Percentiles rank a stretch among this genome's conserved stretches.
phyloP scores from a whole-genome alignment of 305 asterid species.

The Fraxinus ornus region DNA sequence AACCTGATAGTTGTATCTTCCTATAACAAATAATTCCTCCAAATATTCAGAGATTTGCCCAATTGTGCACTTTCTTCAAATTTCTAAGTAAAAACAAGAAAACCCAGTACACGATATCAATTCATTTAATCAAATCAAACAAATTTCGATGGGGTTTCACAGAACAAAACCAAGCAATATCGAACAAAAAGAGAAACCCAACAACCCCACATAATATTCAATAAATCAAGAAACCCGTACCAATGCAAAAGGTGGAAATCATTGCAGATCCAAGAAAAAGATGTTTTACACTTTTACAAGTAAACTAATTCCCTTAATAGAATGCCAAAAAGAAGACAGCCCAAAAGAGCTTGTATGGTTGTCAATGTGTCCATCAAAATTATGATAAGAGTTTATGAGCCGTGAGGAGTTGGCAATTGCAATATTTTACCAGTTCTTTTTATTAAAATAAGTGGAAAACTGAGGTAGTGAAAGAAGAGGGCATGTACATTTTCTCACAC shows the following conservation, averaged over 20 bases:
- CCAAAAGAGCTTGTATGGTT: conserved; percentile 21
- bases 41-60: conserved; percentile 6
- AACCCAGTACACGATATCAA: background rate
- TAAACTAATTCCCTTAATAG: conserved; percentile 7
- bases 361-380: conserved; percentile 24
- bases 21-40: background rate
- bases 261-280: conserved; percentile 35
- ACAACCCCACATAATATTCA: conserved; percentile 11
- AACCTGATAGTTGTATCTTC: background rate
- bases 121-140: conserved; percentile 16
- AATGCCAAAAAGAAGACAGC: conserved; percentile 23
- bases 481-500: conserved; percentile 14
- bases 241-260: conserved; percentile 5
- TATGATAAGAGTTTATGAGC: conserved; percentile 11
- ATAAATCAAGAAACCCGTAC: conserved; percentile 19
- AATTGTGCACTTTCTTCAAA: conserved; percentile 7
- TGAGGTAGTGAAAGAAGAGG: background rate
- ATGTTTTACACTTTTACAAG: background rate
- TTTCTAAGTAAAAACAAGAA: conserved; percentile 5
- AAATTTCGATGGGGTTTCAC: background rate
- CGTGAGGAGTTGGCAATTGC: conserved; percentile 27
- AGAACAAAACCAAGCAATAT: conserved; percentile 18
- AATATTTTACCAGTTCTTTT: background rate
- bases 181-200: conserved; percentile 3
- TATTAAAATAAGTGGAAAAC: background rate